Base-by-base conservation (phyloP, 345 rosid genomes). In the Gossypium rotundifolium region DNA sequence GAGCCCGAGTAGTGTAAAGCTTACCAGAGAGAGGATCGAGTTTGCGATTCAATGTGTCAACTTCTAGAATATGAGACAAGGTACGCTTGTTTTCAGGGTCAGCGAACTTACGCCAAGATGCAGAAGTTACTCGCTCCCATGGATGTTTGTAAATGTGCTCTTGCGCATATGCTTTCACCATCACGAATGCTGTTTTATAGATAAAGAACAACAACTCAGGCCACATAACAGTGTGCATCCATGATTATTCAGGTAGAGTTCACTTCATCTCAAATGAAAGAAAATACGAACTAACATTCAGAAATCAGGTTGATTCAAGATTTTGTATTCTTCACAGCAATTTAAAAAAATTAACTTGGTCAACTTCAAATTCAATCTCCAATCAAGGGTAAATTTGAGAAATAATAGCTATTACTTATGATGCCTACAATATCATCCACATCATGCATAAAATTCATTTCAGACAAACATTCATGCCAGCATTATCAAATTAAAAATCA, bases 71-170 rank as follows among this genome's bases (percentile, higher is more conserved):
- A 54, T 93, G 98, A 4, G 94, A 89, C 27, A 90, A 80, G 17
- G 88, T 87, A 2, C 88, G 94, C 81, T 93, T 95, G 86, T 93
- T 93, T 84, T 93, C 98, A 5, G 96, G 92, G 69, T 95, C 97
- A 13, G 96, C 80, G 80, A 88, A 95, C 84, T 93, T 95, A 82
- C 99, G 96, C 98, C 99, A 95, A 16, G 98, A 93, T 29, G 96
- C 99, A 51, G 99, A 89, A 70, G 97, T 91, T 33, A 95, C 99
- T 45, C 94, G 85, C 82, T 95, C 99, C 99, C 99, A 95, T 3
- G 98, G 99, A 76, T 95, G 99, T 87, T 84, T 85, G 86, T 93
- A 95, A 49, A 90, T 77, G 77, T 95, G 99, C 85, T 95, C 96
- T 82, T 95, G 99, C 14, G 76, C 61, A 66, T 88, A 93, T 64